Conservation (phyloP, 768 basidiomycete species). For the Tylopilus felleus region DNA sequence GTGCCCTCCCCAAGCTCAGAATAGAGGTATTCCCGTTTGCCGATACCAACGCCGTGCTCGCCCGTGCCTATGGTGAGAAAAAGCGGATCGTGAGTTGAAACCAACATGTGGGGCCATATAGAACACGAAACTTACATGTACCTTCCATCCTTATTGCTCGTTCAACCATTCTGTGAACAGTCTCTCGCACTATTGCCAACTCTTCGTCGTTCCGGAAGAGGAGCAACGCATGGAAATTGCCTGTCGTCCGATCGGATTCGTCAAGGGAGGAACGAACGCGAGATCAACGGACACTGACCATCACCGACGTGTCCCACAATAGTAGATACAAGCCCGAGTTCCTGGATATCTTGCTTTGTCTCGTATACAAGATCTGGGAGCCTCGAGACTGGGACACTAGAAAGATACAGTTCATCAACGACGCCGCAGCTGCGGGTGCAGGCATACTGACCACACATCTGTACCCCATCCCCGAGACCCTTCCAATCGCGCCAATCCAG, state of each 20-base stretch:
- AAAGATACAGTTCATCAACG: neutral
- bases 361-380: slow-evolving; percentile 63
- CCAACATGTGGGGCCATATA: neutral
- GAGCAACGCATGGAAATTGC: slow-evolving; percentile 51
- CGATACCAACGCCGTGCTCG: slow-evolving; percentile 86
- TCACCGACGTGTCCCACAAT: slow-evolving; percentile 81
- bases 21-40: slow-evolving; percentile 77
- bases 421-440: neutral
- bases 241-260: slow-evolving; percentile 18
- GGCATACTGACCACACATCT: slow-evolving; percentile 61
- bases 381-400: slow-evolving; percentile 60
- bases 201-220: slow-evolving; percentile 61
- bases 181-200: slow-evolving; percentile 36
- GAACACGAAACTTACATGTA: slow-evolving; percentile 48
- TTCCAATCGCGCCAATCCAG: slow-evolving; percentile 53
- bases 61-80: slow-evolving; percentile 51
- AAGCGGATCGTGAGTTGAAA: neutral
- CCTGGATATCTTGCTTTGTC: slow-evolving; percentile 66
- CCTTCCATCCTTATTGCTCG: slow-evolving; percentile 70
- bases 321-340: slow-evolving; percentile 53
- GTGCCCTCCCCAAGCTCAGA: slow-evolving; percentile 83
- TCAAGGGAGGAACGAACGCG: neutral
- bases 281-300: slow-evolving; percentile 40
- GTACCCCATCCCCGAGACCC: slow-evolving; percentile 64
- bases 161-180: slow-evolving; percentile 59